Percentiles rank a stretch among this genome's conserved stretches.
Conservation (phyloP, 441 rosid genomes). For the Rhodomyrtus psidioides region DNA sequence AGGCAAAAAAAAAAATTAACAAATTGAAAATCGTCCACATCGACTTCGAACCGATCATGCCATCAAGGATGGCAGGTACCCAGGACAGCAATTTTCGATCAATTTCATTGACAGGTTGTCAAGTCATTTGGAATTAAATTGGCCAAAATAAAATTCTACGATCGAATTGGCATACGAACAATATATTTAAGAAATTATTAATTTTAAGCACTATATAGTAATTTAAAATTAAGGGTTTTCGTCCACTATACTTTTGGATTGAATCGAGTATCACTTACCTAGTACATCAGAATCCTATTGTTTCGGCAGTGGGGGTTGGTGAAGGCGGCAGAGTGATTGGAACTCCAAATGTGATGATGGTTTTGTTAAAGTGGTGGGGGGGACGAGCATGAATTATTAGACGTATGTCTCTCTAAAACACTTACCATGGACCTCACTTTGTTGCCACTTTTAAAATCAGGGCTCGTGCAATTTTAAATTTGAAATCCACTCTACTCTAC, state of each 20-base stretch:
- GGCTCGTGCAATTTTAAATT: neutral
- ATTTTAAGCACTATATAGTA: accelerated
- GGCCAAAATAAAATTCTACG: accelerated
- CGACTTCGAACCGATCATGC: too few relatives aligned
- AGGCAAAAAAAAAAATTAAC: neutral
- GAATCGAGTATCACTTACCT: neutral
- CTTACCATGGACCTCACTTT: neutral
- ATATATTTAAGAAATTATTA: neutral
- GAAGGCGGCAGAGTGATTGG: neutral
- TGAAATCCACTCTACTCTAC: neutral
- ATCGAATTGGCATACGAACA: accelerated
- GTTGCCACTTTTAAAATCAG: neutral
- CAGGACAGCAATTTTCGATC: accelerated
- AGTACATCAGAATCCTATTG: neutral
- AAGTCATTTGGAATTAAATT: neutral
- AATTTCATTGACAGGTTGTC: accelerated
- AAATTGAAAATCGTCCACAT: accelerated
- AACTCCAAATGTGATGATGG: neutral
- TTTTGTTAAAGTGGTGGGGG: neutral
- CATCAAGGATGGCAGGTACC: accelerated
- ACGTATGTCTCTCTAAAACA: neutral
- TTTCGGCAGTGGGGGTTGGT: neutral
- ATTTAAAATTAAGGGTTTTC: neutral
- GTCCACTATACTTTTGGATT: neutral
- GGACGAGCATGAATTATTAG: neutral